Conservation (phyloP, 768 basidiomycete species). For the Leccinum sublutescens region DNA sequence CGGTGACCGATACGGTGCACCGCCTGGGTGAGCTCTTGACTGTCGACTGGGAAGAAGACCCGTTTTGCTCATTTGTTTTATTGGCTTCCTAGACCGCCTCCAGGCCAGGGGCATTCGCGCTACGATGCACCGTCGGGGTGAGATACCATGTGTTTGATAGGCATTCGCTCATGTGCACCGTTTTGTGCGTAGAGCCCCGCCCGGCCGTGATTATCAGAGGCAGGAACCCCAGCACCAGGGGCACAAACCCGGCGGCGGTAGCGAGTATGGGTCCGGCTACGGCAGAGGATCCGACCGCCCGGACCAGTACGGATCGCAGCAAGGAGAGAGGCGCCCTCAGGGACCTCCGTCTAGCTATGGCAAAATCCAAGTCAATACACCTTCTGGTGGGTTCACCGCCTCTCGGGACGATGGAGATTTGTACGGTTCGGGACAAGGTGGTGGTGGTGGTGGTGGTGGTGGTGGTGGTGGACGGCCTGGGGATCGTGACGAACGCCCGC, state of each 20-base stretch:
- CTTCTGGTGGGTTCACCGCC: conserved; percentile 17
- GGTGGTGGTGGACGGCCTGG: neutral
- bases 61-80: neutral
- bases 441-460: neutral
- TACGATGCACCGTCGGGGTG: conserved; percentile 16
- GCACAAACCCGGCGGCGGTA: conserved; percentile 3
- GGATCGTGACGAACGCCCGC: conserved; percentile 4
- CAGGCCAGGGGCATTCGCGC: conserved; percentile 4
- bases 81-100: neutral
- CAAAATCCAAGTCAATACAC: conserved; percentile 6
- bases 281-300: conserved; percentile 5
- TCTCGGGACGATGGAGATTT: conserved; percentile 12
- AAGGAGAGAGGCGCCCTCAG: conserved; percentile 7
- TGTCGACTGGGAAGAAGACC: neutral
- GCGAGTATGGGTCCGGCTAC: neutral
- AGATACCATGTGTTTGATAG: neutral
- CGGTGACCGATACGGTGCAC: neutral
- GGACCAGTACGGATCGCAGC: conserved; percentile 11
- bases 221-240: conserved; percentile 5
- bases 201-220: conserved; percentile 7
- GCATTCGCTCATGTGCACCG: neutral
- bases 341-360: conserved; percentile 4
- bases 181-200: conserved; percentile 5
- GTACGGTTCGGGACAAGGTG: conserved; percentile 10
- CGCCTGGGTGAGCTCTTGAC: conserved; percentile 13